Evolutionary conservation across 495 filamentous ascomycete species (phyloP).

Genomic region (Neurospora sp.): DNA sequence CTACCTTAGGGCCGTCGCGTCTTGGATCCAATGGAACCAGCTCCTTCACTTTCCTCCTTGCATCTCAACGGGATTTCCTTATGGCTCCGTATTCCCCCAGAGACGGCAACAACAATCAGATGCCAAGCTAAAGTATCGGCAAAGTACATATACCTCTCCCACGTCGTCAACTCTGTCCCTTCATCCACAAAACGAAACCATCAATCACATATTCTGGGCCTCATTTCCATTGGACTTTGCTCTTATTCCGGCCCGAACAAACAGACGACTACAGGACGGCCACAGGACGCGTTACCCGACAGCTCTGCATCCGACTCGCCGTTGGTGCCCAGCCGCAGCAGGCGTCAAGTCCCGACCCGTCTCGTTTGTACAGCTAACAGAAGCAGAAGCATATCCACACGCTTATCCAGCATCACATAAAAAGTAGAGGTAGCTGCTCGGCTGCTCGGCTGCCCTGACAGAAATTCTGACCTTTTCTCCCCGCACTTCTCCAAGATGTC

Average conservation of each 20-base stretch:
- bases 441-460: background rate
- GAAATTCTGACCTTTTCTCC: background rate
- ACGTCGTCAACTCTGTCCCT: background rate
- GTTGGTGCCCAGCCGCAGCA: background rate
- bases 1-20: background rate
- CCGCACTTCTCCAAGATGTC: conserved; percentile 2
- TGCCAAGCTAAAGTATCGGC: background rate
- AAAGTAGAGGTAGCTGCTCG: background rate
- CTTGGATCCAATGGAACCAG: background rate
- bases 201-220: background rate
- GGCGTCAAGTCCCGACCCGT: background rate
- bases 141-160: background rate
- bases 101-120: background rate
- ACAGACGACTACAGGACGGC: background rate
- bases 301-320: background rate
- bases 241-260: background rate
- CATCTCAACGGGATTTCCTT: background rate
- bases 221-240: background rate
- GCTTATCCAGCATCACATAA: background rate
- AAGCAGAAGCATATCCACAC: background rate
- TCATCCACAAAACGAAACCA: background rate
- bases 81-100: background rate
- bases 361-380: background rate
- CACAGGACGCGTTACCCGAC: background rate
- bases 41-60: background rate